phyloP scores from a whole-genome alignment of 257 asterid species.

The Ocimum tenuiflorum region DNA sequence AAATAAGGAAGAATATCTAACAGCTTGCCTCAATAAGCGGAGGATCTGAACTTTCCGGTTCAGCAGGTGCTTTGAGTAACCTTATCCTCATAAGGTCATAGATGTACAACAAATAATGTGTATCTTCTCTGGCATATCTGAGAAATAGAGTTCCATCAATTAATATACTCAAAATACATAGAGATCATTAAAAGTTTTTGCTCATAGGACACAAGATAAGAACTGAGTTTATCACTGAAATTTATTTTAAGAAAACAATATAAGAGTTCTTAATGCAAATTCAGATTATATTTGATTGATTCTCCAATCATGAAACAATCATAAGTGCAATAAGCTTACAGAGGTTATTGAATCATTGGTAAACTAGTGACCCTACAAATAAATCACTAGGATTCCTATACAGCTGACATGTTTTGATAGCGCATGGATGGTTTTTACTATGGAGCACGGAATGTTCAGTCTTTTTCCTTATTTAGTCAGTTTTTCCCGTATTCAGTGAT shows the following conservation, averaged over 20 bases:
- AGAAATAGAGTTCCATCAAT: slow-evolving; percentile 16
- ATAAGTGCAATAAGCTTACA: background rate
- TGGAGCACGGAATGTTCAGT: too few species aligned
- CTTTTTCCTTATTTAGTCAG: too few species aligned
- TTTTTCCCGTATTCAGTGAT: too few species aligned
- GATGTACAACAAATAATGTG: slow-evolving; percentile 84
- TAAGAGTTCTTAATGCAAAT: slow-evolving; percentile 1
- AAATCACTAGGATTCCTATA: background rate
- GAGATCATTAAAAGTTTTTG: background rate
- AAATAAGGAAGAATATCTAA: slow-evolving; percentile 10
- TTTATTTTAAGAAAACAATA: background rate
- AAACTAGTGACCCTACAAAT: background rate
- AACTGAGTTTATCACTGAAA: background rate
- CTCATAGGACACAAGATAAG: slow-evolving; percentile 4
- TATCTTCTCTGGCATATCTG: slow-evolving; percentile 97
- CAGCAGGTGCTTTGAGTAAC: slow-evolving; percentile 46
- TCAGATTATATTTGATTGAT: too few species aligned
- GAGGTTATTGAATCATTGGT: background rate
- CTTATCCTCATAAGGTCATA: slow-evolving; percentile 67
- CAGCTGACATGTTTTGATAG: background rate
- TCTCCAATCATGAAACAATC: too few species aligned
- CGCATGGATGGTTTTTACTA: too few species aligned
- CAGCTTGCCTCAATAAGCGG: slow-evolving; percentile 68
- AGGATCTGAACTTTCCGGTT: slow-evolving; percentile 51
- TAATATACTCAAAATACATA: background rate